These are phyloP conservation scores for Talaromyces sp. DNA, from an alignment of 2,329 filamentous ascomycete genomes.

Conservation along the genomic window DNA sequence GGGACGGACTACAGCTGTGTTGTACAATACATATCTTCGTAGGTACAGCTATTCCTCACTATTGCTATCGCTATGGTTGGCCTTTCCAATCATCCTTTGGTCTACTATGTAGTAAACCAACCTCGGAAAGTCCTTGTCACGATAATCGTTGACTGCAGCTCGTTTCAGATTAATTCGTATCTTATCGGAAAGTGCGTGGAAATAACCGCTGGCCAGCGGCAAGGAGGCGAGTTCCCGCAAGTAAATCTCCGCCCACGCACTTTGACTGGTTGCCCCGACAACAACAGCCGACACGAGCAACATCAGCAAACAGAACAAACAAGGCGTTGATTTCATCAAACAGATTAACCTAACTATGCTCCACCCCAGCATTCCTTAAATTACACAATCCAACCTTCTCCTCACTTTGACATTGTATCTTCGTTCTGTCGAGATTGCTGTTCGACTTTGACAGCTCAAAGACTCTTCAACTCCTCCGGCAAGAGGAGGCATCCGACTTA, in stretches of 20 bases:
- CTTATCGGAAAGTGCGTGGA: background rate
- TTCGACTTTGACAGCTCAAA: background rate
- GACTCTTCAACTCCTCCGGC: background rate
- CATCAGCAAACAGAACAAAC: conserved; percentile 16
- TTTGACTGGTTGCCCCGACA: conserved; percentile 13
- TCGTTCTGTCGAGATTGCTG: conserved; percentile 7
- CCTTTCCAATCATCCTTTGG: background rate
- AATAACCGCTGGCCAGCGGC: background rate
- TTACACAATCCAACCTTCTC: background rate
- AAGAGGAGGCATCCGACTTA: background rate
- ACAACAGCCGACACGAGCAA: conserved; percentile 4
- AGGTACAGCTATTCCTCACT: background rate
- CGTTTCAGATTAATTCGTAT: background rate
- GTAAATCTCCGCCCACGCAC: conserved; percentile 4
- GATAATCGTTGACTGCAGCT: background rate
- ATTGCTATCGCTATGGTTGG: background rate
- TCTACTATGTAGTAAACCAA: background rate
- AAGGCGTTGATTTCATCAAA: conserved; percentile 10
- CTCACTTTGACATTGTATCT: conserved; percentile 17
- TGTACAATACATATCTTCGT: background rate
- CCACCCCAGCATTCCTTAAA: conserved; percentile 32
- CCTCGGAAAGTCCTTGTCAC: background rate
- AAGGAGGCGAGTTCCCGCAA: no score
- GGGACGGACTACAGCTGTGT: background rate
- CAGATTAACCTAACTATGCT: conserved; percentile 24